Evolutionary conservation across 2,329 filamentous ascomycete species (phyloP).

Genomic region (Phaeosphaeriaceae sp.): DNA sequence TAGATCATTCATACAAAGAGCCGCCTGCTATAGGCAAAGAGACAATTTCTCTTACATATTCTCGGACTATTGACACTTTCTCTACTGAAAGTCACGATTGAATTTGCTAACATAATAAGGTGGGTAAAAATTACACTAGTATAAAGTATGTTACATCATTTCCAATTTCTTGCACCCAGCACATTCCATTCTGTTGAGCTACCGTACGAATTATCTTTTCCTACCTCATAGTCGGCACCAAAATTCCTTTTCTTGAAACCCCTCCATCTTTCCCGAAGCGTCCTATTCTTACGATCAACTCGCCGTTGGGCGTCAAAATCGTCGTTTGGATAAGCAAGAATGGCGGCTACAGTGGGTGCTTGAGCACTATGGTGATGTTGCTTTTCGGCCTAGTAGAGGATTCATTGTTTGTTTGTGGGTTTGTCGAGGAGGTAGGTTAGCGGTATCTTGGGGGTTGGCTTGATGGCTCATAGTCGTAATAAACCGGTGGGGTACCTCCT

Average conservation of each 20-base stretch:
- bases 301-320: conserved; percentile 12
- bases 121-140: no score
- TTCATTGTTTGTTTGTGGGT: not conserved
- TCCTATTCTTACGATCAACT: conserved; percentile 11
- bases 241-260: conserved; percentile 13
- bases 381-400: not conserved
- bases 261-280: conserved; percentile 13
- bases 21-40: no score
- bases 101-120: no score
- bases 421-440: not conserved
- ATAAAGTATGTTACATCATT: not conserved
- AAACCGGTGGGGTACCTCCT: conserved; percentile 1
- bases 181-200: conserved; percentile 12
- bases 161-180: conserved; percentile 1
- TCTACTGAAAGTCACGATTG: no score
- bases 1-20: no score
- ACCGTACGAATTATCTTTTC: not conserved
- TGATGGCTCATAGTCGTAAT: conserved; percentile 16
- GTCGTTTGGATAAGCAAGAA: conserved; percentile 7
- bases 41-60: no score
- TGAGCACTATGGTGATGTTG: conserved; percentile 4
- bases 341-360: conserved; percentile 8
- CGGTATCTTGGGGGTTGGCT: conserved; percentile 12
- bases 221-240: not conserved
- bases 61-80: no score